These are phyloP conservation scores for Porodaedalea pini DNA, from an alignment of 1,284 basidiomycete genomes.

Conservation along the genomic window DNA sequence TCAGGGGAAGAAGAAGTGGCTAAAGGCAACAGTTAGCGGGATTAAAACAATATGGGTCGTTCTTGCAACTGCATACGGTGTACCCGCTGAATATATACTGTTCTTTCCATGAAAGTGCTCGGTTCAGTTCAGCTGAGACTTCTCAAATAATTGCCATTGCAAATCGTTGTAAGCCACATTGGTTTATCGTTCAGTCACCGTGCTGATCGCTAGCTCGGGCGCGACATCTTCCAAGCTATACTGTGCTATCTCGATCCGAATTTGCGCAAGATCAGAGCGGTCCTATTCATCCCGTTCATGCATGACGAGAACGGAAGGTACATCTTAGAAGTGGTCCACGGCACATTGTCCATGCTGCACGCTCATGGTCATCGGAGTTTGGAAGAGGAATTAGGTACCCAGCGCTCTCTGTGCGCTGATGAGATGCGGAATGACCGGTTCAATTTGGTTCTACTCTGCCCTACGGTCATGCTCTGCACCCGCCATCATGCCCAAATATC, in stretches of 20 bases:
- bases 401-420: constrained; percentile 1
- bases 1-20: too few species aligned
- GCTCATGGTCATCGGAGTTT: not conserved
- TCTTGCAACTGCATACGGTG: too few species aligned
- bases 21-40: too few species aligned
- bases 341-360: not conserved
- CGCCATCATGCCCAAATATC: not conserved
- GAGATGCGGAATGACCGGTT: not conserved
- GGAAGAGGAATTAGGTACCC: not conserved
- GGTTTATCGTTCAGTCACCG: too few species aligned
- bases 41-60: too few species aligned
- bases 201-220: too few species aligned
- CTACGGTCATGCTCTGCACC: not conserved
- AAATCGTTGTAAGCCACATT: too few species aligned
- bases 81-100: not conserved
- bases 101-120: not conserved
- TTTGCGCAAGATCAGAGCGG: not conserved
- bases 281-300: too few species aligned
- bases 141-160: too few species aligned
- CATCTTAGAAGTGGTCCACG: not conserved
- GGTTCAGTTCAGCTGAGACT: too few species aligned
- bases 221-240: too few species aligned
- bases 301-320: not conserved
- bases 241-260: too few species aligned
- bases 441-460: not conserved